These are phyloP conservation scores for Coelastrella sp. DNA, from an alignment of 139 green algal species.

Conservation along the genomic window DNA sequence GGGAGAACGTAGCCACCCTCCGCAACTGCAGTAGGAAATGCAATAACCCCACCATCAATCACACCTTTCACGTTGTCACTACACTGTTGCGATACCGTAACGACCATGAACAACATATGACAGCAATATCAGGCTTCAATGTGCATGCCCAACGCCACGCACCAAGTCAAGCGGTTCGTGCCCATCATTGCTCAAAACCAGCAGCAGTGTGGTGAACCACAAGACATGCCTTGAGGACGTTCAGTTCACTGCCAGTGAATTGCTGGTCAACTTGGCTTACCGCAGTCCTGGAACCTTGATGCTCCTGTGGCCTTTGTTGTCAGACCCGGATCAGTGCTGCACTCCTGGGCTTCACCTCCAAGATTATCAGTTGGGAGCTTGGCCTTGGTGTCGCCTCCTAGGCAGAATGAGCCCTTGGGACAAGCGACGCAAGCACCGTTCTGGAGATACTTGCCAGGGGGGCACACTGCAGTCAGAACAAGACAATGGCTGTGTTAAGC, in stretches of 20 bases:
- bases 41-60: no score
- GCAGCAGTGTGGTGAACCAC: neutral
- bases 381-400: neutral
- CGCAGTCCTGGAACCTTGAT: neutral
- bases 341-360: neutral
- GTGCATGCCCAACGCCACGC: neutral
- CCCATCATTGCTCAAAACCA: neutral
- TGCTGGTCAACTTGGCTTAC: neutral
- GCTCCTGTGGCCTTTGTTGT: neutral
- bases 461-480: neutral
- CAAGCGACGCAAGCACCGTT: neutral
- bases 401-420: neutral
- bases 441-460: neutral
- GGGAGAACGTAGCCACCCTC: neutral
- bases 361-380: neutral
- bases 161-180: neutral
- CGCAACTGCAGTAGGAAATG: conserved; percentile 5
- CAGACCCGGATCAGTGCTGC: neutral
- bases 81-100: no score
- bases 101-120: no score
- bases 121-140: neutral
- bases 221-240: neutral
- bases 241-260: neutral
- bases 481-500: neutral
- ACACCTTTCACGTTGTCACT: no score